A percentile compares a stretch with the other conserved stretches of the same genome.
These are phyloP conservation scores for Ceratobasidium sp. DNA, from an alignment of 1,284 basidiomycete genomes.

Conservation along the genomic window DNA sequence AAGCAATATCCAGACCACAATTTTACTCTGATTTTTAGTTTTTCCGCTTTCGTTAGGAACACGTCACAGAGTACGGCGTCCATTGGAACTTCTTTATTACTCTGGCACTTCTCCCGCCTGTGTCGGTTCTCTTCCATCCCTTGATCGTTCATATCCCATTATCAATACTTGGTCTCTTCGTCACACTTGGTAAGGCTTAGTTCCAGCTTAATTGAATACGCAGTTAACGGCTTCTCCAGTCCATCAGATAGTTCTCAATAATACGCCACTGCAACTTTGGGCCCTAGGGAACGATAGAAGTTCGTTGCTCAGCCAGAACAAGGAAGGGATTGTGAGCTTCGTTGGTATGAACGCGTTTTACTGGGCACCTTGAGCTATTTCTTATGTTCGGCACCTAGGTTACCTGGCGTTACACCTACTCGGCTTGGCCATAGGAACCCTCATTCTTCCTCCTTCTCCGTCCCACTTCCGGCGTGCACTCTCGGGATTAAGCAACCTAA, in stretches of 20 bases:
- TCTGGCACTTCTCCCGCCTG: conserved; percentile 78
- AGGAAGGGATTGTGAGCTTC: conserved; percentile 88
- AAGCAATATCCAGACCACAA: conserved; percentile 46
- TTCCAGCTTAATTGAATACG: not conserved
- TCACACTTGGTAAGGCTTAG: conserved; percentile 65
- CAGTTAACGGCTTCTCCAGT: conserved; percentile 53
- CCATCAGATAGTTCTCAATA: conserved; percentile 72
- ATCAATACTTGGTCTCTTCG: conserved; percentile 67
- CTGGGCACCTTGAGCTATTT: not conserved
- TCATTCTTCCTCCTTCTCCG: conserved; percentile 80
- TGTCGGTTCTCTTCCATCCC: conserved; percentile 75
- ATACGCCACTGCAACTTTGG: conserved; percentile 65
- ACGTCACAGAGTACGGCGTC: conserved; percentile 93
- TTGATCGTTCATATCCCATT: conserved; percentile 65
- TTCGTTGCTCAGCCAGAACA: conserved; percentile 80
- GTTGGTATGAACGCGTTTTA: conserved; percentile 58
- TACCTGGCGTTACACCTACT: conserved; percentile 91
- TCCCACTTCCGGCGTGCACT: conserved; percentile 66
- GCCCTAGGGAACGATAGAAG: conserved; percentile 69
- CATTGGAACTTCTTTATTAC: conserved; percentile 99
- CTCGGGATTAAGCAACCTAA: not conserved
- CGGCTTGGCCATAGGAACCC: conserved; percentile 81
- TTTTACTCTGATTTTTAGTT: not conserved
- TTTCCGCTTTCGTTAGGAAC: conserved; percentile 70
- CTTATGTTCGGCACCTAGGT: conserved; percentile 57